These are phyloP conservation scores for Aspergillus sclerotialis DNA, from an alignment of 2,329 filamentous ascomycete species.

Conservation along the genomic window DNA sequence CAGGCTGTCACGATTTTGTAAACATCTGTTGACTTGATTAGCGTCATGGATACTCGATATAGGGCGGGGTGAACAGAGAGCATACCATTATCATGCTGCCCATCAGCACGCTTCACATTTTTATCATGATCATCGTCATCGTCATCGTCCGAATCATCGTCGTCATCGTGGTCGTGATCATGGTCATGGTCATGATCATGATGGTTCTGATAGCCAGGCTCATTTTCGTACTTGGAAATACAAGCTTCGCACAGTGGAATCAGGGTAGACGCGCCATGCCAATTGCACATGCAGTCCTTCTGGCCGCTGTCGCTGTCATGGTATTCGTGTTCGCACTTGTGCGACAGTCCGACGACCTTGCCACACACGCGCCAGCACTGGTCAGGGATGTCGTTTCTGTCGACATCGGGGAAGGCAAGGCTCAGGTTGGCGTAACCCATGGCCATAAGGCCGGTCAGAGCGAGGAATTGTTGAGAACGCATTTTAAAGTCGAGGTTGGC, in stretches of 20 bases:
- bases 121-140: conserved; percentile 8
- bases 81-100: conserved; percentile 22
- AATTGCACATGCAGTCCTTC: conserved; percentile 22
- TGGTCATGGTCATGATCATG: conserved; percentile 11
- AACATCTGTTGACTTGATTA: conserved; percentile 16
- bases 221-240: conserved; percentile 19
- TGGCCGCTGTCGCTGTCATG: conserved; percentile 19
- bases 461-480: conserved; percentile 15
- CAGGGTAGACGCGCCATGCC: conserved; percentile 16
- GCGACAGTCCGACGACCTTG: conserved; percentile 15
- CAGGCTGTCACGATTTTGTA: conserved; percentile 24
- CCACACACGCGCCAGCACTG: conserved; percentile 21
- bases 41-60: not conserved
- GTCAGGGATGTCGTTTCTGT: conserved; percentile 21
- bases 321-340: conserved; percentile 16
- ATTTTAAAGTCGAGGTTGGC: too few relatives aligned
- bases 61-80: not conserved
- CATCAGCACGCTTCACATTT: conserved; percentile 1
- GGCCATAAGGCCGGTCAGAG: conserved; percentile 18
- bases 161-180: conserved; percentile 11
- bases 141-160: conserved; percentile 9
- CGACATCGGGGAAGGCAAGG: conserved; percentile 19
- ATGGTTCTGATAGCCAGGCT: conserved; percentile 7
- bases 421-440: conserved; percentile 13
- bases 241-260: conserved; percentile 26